These are phyloP conservation scores for Chamaenerion angustifolium DNA, from an alignment of 345 rosid species.

Conservation along the genomic window DNA sequence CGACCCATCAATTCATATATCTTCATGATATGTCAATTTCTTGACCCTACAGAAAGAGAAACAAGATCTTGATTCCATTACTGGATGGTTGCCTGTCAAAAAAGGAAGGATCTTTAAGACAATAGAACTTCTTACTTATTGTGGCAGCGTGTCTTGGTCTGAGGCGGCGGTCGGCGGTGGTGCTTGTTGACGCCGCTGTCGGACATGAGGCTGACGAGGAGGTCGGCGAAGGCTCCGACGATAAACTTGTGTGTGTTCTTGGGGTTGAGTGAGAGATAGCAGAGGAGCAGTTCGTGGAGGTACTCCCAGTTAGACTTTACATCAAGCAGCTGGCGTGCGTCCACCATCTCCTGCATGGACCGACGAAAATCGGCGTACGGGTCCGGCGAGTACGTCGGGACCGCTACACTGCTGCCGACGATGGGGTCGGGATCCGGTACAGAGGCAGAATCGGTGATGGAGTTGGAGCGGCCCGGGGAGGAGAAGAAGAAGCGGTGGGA, in stretches of 20 bases:
- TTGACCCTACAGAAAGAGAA: too few relatives aligned
- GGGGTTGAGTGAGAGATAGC: slow-evolving; percentile 65
- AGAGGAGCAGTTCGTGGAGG: slow-evolving; percentile 63
- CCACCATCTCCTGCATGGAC: slow-evolving; percentile 98
- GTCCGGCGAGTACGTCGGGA: slow-evolving; percentile 64
- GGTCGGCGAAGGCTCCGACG: slow-evolving; percentile 68
- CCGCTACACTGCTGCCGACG: slow-evolving; percentile 34
- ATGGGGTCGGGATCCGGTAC: slow-evolving; percentile 13
- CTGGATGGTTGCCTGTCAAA: too few relatives aligned
- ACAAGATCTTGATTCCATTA: too few relatives aligned
- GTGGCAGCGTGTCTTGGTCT: not conserved
- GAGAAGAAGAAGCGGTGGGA: slow-evolving; percentile 88
- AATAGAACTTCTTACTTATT: too few relatives aligned
- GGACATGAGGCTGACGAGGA: slow-evolving; percentile 53
- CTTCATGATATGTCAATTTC: too few relatives aligned
- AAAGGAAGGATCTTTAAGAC: too few relatives aligned
- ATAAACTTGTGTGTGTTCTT: slow-evolving; percentile 50
- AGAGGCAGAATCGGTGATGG: slow-evolving; percentile 53
- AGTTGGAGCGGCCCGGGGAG: slow-evolving; percentile 80
- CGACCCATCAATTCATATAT: too few relatives aligned
- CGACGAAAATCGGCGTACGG: slow-evolving; percentile 69
- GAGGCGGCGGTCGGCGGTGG: slow-evolving; percentile 1
- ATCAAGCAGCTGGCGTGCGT: slow-evolving; percentile 45
- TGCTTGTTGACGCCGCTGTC: not conserved
- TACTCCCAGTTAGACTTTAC: slow-evolving; percentile 50